Percentiles rank a stretch among this genome's conserved stretches.
phyloP scores from a whole-genome alignment of 2,329 filamentous ascomycete species.

The Eutypella sp. region DNA sequence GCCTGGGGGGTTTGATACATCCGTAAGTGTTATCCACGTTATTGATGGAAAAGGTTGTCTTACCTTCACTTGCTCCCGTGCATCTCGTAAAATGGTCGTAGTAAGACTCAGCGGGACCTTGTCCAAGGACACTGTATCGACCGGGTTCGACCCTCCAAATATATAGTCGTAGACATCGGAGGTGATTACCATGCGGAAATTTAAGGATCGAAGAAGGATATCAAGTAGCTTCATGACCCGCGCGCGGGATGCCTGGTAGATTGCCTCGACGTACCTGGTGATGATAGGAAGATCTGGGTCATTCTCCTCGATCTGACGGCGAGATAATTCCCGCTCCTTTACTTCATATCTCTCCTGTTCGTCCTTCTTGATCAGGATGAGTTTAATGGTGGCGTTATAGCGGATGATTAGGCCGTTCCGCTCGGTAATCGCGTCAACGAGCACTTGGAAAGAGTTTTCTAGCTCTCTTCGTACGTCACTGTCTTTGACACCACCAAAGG shows the following conservation, averaged over 20 bases:
- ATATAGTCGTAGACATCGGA: neutral
- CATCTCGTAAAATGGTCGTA: neutral
- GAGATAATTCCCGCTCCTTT: neutral
- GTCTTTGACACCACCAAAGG: neutral
- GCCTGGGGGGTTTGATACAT: too few relatives aligned
- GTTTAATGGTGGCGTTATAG: neutral
- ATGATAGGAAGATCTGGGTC: neutral
- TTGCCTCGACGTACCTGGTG: neutral
- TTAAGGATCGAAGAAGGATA: neutral
- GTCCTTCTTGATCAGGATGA: neutral
- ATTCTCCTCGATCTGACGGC: neutral
- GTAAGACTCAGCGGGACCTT: neutral
- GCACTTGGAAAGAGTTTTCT: neutral
- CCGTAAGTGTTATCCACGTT: too few relatives aligned
- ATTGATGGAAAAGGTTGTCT: too few relatives aligned
- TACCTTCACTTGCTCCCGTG: too few relatives aligned
- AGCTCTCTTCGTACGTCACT: neutral
- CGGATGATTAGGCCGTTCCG: neutral
- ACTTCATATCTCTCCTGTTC: neutral
- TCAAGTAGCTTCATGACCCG: neutral
- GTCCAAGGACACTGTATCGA: neutral
- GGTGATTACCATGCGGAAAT: neutral
- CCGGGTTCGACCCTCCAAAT: neutral
- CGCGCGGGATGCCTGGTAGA: neutral
- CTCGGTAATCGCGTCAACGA: neutral